Evolutionary conservation across 768 basidiomycete species (phyloP).

Genomic region (Tylopilus vinaceipallidus): DNA sequence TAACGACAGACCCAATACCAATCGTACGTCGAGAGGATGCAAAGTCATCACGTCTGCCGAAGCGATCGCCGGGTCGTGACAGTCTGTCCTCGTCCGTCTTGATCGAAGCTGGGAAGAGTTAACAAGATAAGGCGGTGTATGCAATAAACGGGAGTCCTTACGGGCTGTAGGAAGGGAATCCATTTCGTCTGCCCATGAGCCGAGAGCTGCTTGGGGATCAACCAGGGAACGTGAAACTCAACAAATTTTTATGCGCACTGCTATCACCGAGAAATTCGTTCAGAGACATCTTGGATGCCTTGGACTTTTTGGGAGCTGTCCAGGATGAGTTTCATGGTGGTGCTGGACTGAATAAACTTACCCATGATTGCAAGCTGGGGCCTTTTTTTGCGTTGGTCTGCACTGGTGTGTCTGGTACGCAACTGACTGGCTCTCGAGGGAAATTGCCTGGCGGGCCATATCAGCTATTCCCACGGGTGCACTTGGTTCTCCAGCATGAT

Average conservation of each 20-base stretch:
- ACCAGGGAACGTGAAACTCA: conserved; percentile 6
- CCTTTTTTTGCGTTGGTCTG: conserved; percentile 16
- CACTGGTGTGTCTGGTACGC: conserved; percentile 7
- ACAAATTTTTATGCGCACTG: conserved; percentile 48
- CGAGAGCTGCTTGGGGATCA: conserved; percentile 53
- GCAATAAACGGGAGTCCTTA: conserved; percentile 45
- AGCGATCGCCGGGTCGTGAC: conserved; percentile 50
- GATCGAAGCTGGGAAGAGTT: conserved; percentile 53
- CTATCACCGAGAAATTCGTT: conserved; percentile 89
- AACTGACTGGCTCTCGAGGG: too few species aligned
- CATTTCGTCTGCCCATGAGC: conserved; percentile 99
- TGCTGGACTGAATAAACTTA: conserved; percentile 7
- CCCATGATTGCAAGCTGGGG: conserved; percentile 25
- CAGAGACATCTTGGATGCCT: conserved; percentile 89
- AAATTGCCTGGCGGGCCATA: too few species aligned
- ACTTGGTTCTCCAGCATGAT: conserved; percentile 56
- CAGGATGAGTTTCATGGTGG: conserved; percentile 4
- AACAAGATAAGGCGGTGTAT: conserved; percentile 8
- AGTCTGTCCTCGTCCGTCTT: conserved; percentile 65
- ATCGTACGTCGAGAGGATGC: conserved; percentile 57
- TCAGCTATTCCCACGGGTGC: conserved; percentile 29
- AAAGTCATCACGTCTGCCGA: conserved; percentile 63
- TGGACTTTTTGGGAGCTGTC: conserved; percentile 78
- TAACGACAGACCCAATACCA: conserved; percentile 1
- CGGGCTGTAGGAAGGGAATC: conserved; percentile 89